Conservation (phyloP, 2,329 filamentous ascomycete genomes). For the Clonostachys rhizophaga region DNA sequence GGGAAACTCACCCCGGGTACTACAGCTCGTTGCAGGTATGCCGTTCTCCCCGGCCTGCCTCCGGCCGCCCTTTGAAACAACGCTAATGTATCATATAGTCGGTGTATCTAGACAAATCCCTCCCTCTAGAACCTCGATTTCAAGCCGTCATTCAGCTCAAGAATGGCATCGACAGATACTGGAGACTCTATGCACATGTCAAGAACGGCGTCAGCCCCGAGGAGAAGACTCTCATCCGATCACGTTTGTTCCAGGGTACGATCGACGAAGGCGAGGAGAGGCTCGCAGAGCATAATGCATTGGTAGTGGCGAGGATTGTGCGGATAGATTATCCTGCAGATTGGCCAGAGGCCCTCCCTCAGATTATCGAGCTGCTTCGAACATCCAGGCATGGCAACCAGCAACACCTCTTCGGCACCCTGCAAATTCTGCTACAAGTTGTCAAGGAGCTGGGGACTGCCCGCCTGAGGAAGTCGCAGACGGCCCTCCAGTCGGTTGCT, state of each 20-base stretch:
- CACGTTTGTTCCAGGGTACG: slow-evolving; percentile 69
- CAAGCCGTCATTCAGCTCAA: slow-evolving; percentile 92
- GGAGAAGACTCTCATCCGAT: slow-evolving; percentile 74
- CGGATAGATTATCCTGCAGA: slow-evolving; percentile 85
- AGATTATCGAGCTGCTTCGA: slow-evolving; percentile 62
- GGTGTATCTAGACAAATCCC: slow-evolving; percentile 73
- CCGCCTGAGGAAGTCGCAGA: slow-evolving; percentile 68
- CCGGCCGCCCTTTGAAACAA: neutral
- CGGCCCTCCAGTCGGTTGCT: slow-evolving; percentile 70
- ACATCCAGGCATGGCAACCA: slow-evolving; percentile 45
- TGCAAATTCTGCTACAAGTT: slow-evolving; percentile 77
- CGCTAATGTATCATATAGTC: slow-evolving; percentile 40
- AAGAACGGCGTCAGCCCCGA: slow-evolving; percentile 66
- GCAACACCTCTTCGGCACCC: slow-evolving; percentile 63
- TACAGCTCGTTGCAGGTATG: slow-evolving; percentile 65
- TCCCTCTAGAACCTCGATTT: slow-evolving; percentile 76
- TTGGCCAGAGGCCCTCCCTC: slow-evolving; percentile 64
- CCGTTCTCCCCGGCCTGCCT: neutral
- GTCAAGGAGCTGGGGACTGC: slow-evolving; percentile 88
- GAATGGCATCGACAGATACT: slow-evolving; percentile 93
- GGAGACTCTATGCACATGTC: slow-evolving; percentile 58
- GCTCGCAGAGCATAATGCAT: slow-evolving; percentile 81
- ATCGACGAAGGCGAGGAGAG: slow-evolving; percentile 70
- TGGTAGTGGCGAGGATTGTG: slow-evolving; percentile 83
- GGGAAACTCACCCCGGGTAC: slow-evolving; percentile 64